Conservation (phyloP, 1,284 basidiomycete species). For the Peniophora sp. region DNA sequence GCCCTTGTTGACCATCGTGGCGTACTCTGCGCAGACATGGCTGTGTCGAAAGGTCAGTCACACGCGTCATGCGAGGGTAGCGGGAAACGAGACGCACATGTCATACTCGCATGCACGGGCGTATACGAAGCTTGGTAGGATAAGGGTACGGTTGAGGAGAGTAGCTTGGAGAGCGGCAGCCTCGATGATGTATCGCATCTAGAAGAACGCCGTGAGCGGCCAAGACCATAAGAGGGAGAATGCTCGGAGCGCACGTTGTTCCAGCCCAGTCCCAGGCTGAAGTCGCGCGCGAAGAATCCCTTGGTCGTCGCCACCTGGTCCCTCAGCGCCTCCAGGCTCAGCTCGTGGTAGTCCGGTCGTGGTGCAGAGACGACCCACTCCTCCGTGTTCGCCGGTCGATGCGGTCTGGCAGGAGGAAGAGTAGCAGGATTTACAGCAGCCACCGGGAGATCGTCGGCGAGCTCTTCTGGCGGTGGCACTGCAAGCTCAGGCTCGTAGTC, state of each 20-base stretch:
- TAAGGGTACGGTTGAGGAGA: conserved; percentile 27
- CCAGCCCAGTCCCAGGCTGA: conserved; percentile 30
- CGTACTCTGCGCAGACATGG: conserved; percentile 12
- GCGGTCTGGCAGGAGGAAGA: background rate
- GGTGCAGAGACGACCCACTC: background rate
- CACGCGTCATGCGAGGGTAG: background rate
- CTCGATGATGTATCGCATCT: conserved; percentile 34
- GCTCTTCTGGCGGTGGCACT: background rate
- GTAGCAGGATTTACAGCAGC: background rate
- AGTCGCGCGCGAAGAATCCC: conserved; percentile 29
- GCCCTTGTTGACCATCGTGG: conserved; percentile 14
- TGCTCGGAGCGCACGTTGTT: conserved; percentile 21
- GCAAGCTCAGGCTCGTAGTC: background rate
- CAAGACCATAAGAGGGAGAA: background rate
- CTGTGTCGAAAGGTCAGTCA: too few relatives aligned
- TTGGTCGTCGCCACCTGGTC: conserved; percentile 23
- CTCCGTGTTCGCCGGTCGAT: background rate
- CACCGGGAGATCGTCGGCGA: background rate
- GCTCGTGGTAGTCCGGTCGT: conserved; percentile 1
- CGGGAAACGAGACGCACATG: conserved; percentile 6
- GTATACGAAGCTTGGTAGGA: conserved; percentile 31
- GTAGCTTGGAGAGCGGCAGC: conserved; percentile 26
- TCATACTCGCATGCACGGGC: conserved; percentile 28
- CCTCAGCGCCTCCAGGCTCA: conserved; percentile 13
- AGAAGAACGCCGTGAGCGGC: background rate